These are phyloP conservation scores for Clavariopsis aquatica DNA, from an alignment of 495 filamentous ascomycete genomes.

Conservation along the genomic window DNA sequence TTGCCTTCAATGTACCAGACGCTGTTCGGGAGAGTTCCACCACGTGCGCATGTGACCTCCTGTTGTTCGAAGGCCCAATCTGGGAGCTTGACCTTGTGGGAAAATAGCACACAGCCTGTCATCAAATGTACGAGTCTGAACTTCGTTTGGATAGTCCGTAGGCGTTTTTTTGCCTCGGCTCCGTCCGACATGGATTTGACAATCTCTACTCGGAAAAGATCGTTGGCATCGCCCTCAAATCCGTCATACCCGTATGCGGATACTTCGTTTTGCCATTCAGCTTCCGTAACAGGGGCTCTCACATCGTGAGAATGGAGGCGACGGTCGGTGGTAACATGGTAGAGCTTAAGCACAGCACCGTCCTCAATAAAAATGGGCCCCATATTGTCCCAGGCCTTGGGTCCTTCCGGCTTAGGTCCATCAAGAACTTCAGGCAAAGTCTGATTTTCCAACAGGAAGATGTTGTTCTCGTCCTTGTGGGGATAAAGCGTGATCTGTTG, in stretches of 20 bases:
- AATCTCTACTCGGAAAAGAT: constrained; percentile 93
- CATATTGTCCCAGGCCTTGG: constrained; percentile 77
- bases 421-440: constrained; percentile 81
- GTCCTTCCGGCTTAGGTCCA: constrained; percentile 74
- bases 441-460: constrained; percentile 91
- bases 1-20: constrained; percentile 96
- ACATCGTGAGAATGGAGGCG: constrained; percentile 96
- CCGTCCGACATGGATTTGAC: constrained; percentile 85
- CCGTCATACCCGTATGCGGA: constrained; percentile 98
- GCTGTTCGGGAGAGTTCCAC: constrained; percentile 91
- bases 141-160: constrained; percentile 95
- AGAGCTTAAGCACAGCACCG: constrained; percentile 76
- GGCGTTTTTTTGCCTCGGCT: constrained; percentile 72
- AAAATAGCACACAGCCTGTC: constrained; percentile 96
- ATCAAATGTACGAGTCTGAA: constrained; percentile 93
- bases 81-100: constrained; percentile 96
- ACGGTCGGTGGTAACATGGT: constrained; percentile 78
- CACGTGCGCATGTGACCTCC: constrained; percentile 94
- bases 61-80: constrained; percentile 98
- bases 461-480: constrained; percentile 98
- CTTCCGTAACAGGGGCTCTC: constrained; percentile 94
- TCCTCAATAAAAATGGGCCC: constrained; percentile 72
- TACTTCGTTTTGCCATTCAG: constrained; percentile 97
- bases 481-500: constrained; percentile 98
- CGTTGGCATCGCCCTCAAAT: constrained; percentile 95